These are phyloP conservation scores for Suhomyces xylopsoci DNA, from an alignment of 805 yeast genomes.

Conservation along the genomic window DNA sequence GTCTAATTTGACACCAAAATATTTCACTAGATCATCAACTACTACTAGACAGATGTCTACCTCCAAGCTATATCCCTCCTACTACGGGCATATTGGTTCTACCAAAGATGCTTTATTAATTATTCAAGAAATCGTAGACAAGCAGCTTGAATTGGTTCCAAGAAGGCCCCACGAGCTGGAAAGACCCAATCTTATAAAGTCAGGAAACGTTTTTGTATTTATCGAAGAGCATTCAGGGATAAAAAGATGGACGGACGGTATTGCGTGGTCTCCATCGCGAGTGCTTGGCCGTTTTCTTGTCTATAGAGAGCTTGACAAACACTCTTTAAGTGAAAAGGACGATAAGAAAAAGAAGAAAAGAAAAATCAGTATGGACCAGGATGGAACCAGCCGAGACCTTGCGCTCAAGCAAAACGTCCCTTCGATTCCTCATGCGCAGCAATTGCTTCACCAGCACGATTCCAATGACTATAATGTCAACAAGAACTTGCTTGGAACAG, in stretches of 20 bases:
- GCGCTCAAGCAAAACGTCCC: neutral
- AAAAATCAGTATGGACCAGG: conserved; percentile 13
- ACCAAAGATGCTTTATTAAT: conserved; percentile 80
- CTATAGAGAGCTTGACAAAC: conserved; percentile 61
- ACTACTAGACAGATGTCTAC: conserved; percentile 5
- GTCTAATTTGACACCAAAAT: neutral
- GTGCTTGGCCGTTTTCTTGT: conserved; percentile 82
- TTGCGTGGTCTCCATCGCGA: conserved; percentile 89
- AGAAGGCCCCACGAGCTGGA: conserved; percentile 84
- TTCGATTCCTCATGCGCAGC: conserved; percentile 5
- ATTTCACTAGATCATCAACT: too few species aligned
- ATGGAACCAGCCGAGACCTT: conserved; percentile 5
- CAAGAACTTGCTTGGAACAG: conserved; percentile 34
- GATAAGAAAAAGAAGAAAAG: conserved; percentile 39
- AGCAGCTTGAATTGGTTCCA: conserved; percentile 57
- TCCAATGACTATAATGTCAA: conserved; percentile 8
- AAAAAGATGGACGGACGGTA: conserved; percentile 96
- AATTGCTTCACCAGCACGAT: conserved; percentile 3
- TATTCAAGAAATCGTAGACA: conserved; percentile 73
- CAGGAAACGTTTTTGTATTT: conserved; percentile 83
- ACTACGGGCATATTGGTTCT: conserved; percentile 71
- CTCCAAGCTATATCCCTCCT: conserved; percentile 49
- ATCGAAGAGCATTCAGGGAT: conserved; percentile 80
- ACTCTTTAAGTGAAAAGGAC: conserved; percentile 42
- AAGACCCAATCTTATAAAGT: conserved; percentile 57